phyloP scores from a whole-genome alignment of 768 basidiomycete genomes.

The Pisolithus marmoratus region DNA sequence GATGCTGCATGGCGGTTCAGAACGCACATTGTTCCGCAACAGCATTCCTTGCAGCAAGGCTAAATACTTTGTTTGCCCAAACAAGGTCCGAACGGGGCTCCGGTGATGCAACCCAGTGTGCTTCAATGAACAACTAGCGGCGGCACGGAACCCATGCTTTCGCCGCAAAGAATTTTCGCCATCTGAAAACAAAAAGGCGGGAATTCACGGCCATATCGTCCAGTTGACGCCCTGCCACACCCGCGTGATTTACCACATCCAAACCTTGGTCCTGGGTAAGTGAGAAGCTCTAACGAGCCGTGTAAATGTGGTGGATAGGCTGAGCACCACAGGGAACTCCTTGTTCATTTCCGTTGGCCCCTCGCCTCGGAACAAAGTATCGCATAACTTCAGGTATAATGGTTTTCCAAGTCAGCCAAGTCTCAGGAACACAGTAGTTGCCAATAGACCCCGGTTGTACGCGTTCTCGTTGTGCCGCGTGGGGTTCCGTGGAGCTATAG shows the following conservation, averaged over 20 bases:
- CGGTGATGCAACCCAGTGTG: neutral
- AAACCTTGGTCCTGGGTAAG: neutral
- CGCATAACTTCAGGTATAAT: neutral
- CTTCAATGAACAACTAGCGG: neutral
- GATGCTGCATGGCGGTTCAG: neutral
- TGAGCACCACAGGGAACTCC: neutral
- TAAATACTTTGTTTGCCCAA: neutral
- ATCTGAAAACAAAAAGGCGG: neutral
- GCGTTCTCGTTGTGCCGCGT: neutral
- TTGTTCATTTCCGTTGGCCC: neutral
- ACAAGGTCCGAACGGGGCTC: neutral
- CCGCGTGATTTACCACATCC: neutral
- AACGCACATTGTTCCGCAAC: neutral
- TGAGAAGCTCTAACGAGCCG: neutral
- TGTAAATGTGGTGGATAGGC: neutral
- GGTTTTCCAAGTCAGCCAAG: neutral
- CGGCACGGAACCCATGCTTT: neutral
- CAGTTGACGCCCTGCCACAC: neutral
- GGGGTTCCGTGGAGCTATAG: neutral
- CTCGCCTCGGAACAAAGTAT: neutral
- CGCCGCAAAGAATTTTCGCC: neutral
- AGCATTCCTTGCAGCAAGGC: neutral
- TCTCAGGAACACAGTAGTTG: neutral
- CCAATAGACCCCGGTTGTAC: neutral
- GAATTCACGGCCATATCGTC: neutral